A percentile compares a stretch with the other conserved stretches of the same genome.
These are phyloP conservation scores for Hirsutella thompsonii DNA, from an alignment of 2,329 filamentous ascomycete genomes.

Conservation along the genomic window DNA sequence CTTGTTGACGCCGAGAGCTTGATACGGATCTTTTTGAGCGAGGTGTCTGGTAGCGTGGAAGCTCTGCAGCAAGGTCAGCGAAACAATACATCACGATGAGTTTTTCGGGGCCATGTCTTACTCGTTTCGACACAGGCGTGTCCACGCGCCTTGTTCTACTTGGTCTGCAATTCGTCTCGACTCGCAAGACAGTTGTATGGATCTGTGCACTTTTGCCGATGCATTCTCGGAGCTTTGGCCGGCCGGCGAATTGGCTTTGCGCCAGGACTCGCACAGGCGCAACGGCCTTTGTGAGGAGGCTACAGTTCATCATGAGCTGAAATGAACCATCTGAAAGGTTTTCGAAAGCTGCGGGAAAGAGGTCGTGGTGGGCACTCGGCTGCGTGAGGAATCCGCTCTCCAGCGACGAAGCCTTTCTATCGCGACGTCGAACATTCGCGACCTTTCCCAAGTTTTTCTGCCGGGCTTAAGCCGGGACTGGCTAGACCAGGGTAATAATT, in stretches of 20 bases:
- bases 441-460: conserved; percentile 10
- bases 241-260: conserved; percentile 25
- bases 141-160: conserved; percentile 7
- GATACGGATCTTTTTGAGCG: conserved; percentile 69
- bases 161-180: conserved; percentile 8
- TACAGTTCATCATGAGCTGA: conserved; percentile 31
- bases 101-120: conserved; percentile 8
- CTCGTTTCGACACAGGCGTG: conserved; percentile 12
- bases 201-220: conserved; percentile 23
- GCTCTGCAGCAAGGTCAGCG: conserved; percentile 19
- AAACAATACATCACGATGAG: background rate
- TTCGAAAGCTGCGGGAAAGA: background rate
- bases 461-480: conserved; percentile 14
- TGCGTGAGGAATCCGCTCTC: background rate
- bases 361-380: background rate
- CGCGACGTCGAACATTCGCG: conserved; percentile 2
- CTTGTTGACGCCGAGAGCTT: conserved; percentile 72
- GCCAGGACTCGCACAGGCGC: conserved; percentile 32
- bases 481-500: conserved; percentile 14
- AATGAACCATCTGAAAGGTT: conserved; percentile 14
- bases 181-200: conserved; percentile 17
- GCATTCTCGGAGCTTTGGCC: conserved; percentile 25
- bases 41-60: conserved; percentile 48
- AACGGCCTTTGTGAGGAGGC: conserved; percentile 31
- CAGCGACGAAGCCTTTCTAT: background rate